Conservation (phyloP, 1,139 yeast species). For the Suhomyces terraborum region DNA sequence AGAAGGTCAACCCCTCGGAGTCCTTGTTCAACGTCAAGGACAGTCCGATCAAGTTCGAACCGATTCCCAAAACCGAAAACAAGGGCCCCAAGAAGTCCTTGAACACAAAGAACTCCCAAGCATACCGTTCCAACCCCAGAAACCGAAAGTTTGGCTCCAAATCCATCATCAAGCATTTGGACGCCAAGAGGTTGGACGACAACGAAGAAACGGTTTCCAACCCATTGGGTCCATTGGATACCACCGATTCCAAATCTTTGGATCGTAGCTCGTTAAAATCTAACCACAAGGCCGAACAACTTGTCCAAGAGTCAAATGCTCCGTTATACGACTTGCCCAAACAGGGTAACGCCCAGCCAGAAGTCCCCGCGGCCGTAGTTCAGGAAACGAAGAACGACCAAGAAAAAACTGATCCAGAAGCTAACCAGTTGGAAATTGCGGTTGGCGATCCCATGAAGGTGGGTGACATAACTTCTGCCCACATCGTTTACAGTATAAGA, state of each 20-base stretch:
- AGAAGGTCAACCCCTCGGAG: constrained; percentile 24
- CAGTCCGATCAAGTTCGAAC: constrained; percentile 31
- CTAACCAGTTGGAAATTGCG: constrained; percentile 54
- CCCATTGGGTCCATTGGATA: constrained; percentile 46
- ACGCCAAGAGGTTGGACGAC: constrained; percentile 9
- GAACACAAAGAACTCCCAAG: constrained; percentile 14
- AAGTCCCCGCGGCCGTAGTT: constrained; percentile 6
- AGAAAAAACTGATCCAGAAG: constrained; percentile 10
- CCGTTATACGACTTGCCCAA: constrained; percentile 51
- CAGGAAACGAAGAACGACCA: constrained; percentile 1
- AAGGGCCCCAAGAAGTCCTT: constrained; percentile 9
- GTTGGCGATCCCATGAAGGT: constrained; percentile 93
- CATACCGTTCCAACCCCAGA: constrained; percentile 32
- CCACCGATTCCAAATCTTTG: constrained; percentile 17
- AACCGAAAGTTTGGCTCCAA: constrained; percentile 39
- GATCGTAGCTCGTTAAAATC: constrained; percentile 22
- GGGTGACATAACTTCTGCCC: constrained; percentile 87
- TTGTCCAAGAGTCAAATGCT: constrained; percentile 37
- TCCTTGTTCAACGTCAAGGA: constrained; percentile 40
- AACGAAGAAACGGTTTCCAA: constrained; percentile 12
- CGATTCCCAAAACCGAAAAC: constrained; percentile 7
- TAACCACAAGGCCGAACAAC: constrained; percentile 23
- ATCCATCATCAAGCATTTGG: constrained; percentile 36
- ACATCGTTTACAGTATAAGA: constrained; percentile 80
- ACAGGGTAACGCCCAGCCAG: constrained; percentile 14